Evolutionary conservation across 306 rosid genomes (phyloP), one percentile per base, ranked within the genome.

Genomic region (Pyrus pyrifolia): DNA sequence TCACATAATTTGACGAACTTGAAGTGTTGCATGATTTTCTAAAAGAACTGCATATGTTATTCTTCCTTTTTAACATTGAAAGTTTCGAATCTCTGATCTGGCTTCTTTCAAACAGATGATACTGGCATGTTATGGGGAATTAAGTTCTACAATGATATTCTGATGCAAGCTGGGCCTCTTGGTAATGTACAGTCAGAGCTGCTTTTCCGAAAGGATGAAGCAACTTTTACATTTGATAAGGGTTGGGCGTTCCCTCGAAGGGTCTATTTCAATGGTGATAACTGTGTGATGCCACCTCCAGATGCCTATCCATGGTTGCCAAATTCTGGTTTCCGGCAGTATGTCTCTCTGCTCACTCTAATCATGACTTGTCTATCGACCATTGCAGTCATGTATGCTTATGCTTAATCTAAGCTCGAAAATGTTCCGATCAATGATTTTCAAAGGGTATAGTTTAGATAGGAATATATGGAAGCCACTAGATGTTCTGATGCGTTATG

Each of bases 161-260:
- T 94, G 68, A 82, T 78, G 86, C 87, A 90, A 83, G 93, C 98
- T 12, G 96, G 96, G 40, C 87, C 84, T 25, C 4, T 11, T 10
- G 98, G 98, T 31, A 94, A 94, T 76, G 98, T 86, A 59, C 98
- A 94, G 74, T 90, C 97, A 3, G 98, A 94, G 86, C 78, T 94
- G 68, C 91, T 93, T 33, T 91, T 91, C 74, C 84, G 51, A 29
- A 93, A 93, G 77, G 92, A 88, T 44, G 78, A 78, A 75, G 80
- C 93, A 4, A 83, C 85, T 65, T 93, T 93, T 73, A 90, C 94
- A 65, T 90, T 93, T 30, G 97, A 86, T 11, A 88, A 91, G 74
- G 98, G 96, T 55, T 93, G 98, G 98, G 98, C 93, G 19, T 93
- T 93, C 82, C 97, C 98, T 75, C 84, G 88, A 42, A 87, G 94